These are phyloP conservation scores for Hymenochaete sp. DNA, from an alignment of 1,284 basidiomycete genomes.

Conservation along the genomic window DNA sequence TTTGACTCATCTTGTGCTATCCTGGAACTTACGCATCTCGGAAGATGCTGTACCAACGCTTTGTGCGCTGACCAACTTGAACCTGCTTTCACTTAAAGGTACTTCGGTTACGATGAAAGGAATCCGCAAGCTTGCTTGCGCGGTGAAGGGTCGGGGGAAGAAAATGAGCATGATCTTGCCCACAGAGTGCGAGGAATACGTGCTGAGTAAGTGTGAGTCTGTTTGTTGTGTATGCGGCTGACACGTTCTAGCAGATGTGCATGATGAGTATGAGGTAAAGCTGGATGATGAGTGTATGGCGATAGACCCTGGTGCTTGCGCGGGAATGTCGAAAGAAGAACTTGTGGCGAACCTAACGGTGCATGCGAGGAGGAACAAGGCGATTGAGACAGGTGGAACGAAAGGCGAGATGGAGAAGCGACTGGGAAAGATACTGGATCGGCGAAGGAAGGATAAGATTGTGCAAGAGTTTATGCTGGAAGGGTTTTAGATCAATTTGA, in stretches of 20 bases:
- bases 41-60: constrained; percentile 50
- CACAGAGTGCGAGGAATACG: constrained; percentile 40
- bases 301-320: constrained; percentile 33
- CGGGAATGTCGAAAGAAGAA: constrained; percentile 35
- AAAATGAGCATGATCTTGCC: constrained; percentile 46
- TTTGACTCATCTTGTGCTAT: constrained; percentile 41
- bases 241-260: constrained; percentile 30
- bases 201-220: constrained; percentile 36
- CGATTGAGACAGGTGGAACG: constrained; percentile 24
- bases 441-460: constrained; percentile 38
- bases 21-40: constrained; percentile 41
- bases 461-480: constrained; percentile 37
- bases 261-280: constrained; percentile 38
- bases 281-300: constrained; percentile 40
- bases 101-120: constrained; percentile 50
- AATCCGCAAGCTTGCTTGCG: constrained; percentile 38
- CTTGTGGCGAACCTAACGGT: constrained; percentile 48
- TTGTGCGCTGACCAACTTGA: constrained; percentile 37
- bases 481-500: too few relatives aligned
- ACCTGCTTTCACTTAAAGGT: constrained; percentile 41
- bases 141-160: constrained; percentile 28
- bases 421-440: constrained; percentile 30
- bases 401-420: constrained; percentile 26
- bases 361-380: constrained; percentile 31
- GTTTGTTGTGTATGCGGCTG: neutral